Conservation (phyloP, 169 alveolate genomes). For the Perkinsus marinus region DNA sequence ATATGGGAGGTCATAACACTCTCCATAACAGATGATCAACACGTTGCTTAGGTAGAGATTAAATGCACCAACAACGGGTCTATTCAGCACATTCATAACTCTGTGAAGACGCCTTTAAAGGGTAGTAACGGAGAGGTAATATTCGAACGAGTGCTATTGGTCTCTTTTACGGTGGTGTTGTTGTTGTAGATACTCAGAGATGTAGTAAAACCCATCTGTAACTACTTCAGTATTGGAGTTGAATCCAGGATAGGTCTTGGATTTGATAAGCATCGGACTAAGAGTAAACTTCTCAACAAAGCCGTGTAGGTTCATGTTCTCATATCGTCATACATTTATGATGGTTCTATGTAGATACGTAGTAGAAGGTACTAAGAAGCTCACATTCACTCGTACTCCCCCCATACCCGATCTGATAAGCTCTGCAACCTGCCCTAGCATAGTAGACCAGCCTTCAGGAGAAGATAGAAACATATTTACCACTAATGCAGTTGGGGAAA, state of each 20-base stretch:
- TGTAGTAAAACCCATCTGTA: slow-evolving; percentile 27
- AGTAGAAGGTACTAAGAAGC: slow-evolving; percentile 19
- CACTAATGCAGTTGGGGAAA: background rate
- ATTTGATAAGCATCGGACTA: slow-evolving; percentile 47
- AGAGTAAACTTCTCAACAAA: slow-evolving; percentile 15
- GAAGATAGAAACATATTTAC: background rate
- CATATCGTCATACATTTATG: too few relatives aligned
- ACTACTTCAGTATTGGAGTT: slow-evolving; percentile 60
- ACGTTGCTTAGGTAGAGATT: background rate
- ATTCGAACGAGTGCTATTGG: too few relatives aligned
- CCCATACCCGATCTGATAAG: slow-evolving; percentile 9
- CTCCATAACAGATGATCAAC: background rate
- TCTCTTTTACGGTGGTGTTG: too few relatives aligned
- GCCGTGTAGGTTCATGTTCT: background rate
- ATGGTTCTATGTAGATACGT: background rate
- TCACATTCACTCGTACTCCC: slow-evolving; percentile 18
- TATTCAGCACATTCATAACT: background rate
- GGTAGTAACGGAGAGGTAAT: background rate
- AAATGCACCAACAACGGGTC: background rate
- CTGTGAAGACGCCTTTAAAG: background rate
- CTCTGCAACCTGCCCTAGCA: background rate
- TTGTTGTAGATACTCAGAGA: background rate
- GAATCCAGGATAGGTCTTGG: slow-evolving; percentile 69
- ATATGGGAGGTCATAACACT: slow-evolving; percentile 33
- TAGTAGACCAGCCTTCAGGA: background rate